phyloP scores from a whole-genome alignment of 75 land plant species.

The Pinus tabuliformis region DNA sequence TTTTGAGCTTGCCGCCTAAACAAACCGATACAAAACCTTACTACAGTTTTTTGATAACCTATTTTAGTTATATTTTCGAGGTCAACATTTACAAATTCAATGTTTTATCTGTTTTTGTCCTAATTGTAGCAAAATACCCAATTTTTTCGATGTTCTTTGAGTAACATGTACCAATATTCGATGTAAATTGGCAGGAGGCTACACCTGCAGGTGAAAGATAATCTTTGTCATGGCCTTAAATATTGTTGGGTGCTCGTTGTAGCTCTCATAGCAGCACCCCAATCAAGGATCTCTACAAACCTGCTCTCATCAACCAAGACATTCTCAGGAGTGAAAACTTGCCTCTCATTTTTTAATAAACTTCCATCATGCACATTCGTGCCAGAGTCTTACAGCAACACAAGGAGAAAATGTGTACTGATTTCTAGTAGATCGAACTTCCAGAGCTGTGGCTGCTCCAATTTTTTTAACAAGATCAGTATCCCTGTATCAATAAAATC shows the following conservation, averaged over 20 bases:
- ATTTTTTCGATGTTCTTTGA: too few species aligned
- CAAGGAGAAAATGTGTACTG: conserved; percentile 72
- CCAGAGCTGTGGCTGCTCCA: conserved; percentile 73
- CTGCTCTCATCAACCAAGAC: conserved; percentile 15
- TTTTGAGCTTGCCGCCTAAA: too few species aligned
- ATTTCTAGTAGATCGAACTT: conserved; percentile 63
- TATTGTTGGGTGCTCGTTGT: conserved; percentile 69
- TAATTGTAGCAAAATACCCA: too few species aligned
- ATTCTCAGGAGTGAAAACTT: neutral
- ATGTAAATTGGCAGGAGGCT: conserved; percentile 24
- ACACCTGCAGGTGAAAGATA: conserved; percentile 70
- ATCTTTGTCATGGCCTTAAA: conserved; percentile 62
- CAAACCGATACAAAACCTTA: too few species aligned
- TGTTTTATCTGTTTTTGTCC: too few species aligned
- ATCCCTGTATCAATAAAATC: conserved; percentile 18
- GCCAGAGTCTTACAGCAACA: conserved; percentile 44
- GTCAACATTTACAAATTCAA: too few species aligned
- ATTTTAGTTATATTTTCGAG: too few species aligned
- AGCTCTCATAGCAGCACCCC: conserved; percentile 92
- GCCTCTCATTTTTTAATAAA: too few species aligned
- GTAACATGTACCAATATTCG: too few species aligned
- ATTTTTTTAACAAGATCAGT: conserved; percentile 17
- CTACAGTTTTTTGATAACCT: too few species aligned
- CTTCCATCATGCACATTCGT: neutral
- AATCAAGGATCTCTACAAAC: conserved; percentile 86